These are phyloP conservation scores for Fusarium oxysporum DNA, from an alignment of 2,329 filamentous ascomycete species.

Conservation along the genomic window DNA sequence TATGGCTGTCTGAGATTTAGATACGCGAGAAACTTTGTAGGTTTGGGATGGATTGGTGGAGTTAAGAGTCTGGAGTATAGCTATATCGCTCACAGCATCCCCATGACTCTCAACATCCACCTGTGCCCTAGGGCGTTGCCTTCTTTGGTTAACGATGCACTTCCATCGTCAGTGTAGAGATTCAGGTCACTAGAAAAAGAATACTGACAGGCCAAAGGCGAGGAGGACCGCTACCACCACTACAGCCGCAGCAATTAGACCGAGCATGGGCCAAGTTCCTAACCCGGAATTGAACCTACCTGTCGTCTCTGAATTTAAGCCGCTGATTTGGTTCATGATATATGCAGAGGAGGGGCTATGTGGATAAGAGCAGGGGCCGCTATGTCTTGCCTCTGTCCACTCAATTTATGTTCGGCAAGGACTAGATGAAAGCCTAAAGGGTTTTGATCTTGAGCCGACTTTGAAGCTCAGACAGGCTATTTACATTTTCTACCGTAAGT, in stretches of 20 bases:
- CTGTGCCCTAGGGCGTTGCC: not conserved
- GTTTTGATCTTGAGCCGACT: no score
- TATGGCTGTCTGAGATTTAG: not conserved
- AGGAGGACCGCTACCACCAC: not conserved
- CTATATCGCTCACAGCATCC: not conserved
- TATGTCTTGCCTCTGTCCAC: not conserved
- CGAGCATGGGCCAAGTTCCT: not conserved
- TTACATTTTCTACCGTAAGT: no score
- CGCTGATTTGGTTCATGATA: not conserved
- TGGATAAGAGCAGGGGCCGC: not conserved
- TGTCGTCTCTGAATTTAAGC: not conserved
- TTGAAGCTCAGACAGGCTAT: no score
- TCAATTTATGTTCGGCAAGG: not conserved
- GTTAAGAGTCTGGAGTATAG: not conserved
- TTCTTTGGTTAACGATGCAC: not conserved
- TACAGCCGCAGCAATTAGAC: not conserved
- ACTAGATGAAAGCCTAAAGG: no score
- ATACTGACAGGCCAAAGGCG: not conserved
- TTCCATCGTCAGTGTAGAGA: not conserved
- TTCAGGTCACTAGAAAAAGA: not conserved
- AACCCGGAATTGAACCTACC: not conserved
- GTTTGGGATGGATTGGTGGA: not conserved
- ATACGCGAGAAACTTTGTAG: not conserved
- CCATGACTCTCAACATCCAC: not conserved
- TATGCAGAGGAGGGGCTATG: not conserved